Base-by-base conservation (phyloP, 495 filamentous ascomycete species). In the Pyrenopolyporus hunteri region DNA sequence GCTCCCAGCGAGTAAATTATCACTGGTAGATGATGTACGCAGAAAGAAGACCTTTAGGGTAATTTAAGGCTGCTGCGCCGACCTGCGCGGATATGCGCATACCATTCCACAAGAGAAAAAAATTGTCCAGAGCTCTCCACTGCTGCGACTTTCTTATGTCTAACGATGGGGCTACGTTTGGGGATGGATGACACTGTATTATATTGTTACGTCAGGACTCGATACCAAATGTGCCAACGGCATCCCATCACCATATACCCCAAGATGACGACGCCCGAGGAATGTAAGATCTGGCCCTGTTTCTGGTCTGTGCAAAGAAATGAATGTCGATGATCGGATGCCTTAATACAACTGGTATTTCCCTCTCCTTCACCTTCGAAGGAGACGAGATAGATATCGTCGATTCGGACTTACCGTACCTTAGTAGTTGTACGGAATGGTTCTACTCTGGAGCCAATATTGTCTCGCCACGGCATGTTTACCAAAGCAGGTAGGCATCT, bases 121-220 rank as follows among this genome's bases (percentile, higher is more conserved):
- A n/a, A n/a, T n/a, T n/a, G n/a, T n/a, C 48, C 32, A 40, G 51
- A 46, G 26, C 43, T 62, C 51, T 56, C 60, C 35, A 64, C 60
- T 50, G 51, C 43, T 20, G 35, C 43, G 43, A 49, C 33, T 65
- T 52, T 59, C 45, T 57, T 46, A 56, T 59, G 61, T 65, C 16
- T 53, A 26, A 58, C 39, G 26, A 60, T 26, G 50, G 37, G 29
- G 47, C 50, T 32, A 40, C 44, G 23, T 26, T 35, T 42, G 35
- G 62, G 55, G 49, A 59, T 28, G 55, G 49, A 59, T 28, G 50
- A n/a, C 19, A 32, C 11, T 66, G 63, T 66, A 66, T 29, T 46
- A 45, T 66, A 66, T 23, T 62, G 46, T 23, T 55, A 51, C 25
- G 46, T 35, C 48, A 46, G 35, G 57, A 53, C 52, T 53, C 52